These are phyloP conservation scores for Cyclotella baltica DNA, from an alignment of 108 stramenopile species.

Conservation along the genomic window DNA sequence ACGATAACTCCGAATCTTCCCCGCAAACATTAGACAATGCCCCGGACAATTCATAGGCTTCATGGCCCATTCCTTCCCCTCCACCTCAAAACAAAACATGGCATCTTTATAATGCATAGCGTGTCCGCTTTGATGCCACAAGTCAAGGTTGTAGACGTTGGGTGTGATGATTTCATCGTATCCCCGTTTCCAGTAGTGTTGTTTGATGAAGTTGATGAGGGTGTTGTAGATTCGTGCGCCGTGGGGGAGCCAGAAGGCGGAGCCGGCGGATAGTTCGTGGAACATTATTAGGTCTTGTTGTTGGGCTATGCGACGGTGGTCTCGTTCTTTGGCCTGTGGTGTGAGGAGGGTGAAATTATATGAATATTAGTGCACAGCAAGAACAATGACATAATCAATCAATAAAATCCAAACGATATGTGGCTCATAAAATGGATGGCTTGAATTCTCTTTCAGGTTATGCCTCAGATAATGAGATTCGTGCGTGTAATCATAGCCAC, in stretches of 20 bases:
- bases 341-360: not conserved
- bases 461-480: constrained; percentile 88
- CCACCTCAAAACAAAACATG: constrained; percentile 97
- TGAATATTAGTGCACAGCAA: not conserved
- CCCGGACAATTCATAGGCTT: constrained; percentile 99
- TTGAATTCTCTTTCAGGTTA: constrained; percentile 39
- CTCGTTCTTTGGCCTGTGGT: constrained; percentile 94
- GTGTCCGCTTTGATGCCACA: constrained; percentile 98
- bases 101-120: constrained; percentile 98
- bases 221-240: constrained; percentile 99
- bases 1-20: constrained; percentile 92
- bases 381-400: not conserved
- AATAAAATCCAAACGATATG: constrained; percentile 16
- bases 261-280: constrained; percentile 96
- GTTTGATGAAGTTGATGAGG: constrained; percentile 93
- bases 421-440: constrained; percentile 75
- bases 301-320: constrained; percentile 93
- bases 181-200: constrained; percentile 96
- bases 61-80: constrained; percentile 95
- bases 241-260: constrained; percentile 97
- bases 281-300: constrained; percentile 98
- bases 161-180: constrained; percentile 99
- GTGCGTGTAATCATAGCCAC: constrained; percentile 62
- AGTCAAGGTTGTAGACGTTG: constrained; percentile 97
- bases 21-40: constrained; percentile 96